A percentile compares a stretch with the other conserved stretches of the same genome.
Evolutionary conservation across 2,329 filamentous ascomycete genomes (phyloP).

Genomic region (Fusarium praegraminearum): DNA sequence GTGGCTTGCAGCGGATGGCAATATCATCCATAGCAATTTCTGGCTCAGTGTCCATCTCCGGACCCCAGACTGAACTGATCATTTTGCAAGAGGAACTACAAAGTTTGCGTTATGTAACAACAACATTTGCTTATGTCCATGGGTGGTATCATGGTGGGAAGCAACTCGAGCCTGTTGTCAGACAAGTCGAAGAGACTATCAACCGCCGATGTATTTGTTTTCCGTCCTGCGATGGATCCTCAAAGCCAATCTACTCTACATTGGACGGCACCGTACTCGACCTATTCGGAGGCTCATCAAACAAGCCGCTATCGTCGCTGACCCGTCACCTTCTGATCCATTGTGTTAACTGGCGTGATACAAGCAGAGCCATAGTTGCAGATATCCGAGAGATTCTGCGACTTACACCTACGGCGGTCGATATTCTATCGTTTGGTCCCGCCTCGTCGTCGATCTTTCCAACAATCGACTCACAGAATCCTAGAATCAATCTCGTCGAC

Average conservation of each 20-base stretch:
- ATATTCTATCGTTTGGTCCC: not conserved
- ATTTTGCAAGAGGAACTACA: not conserved
- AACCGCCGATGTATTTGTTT: not conserved
- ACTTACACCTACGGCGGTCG: not conserved
- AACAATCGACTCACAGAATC: not conserved
- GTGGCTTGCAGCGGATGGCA: not conserved
- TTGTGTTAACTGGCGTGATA: not conserved
- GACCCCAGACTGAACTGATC: not conserved
- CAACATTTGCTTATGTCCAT: conserved; percentile 10
- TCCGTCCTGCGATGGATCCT: not conserved
- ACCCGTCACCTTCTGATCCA: not conserved
- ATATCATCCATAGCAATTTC: not conserved
- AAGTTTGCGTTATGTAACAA: not conserved
- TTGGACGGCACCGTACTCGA: not conserved
- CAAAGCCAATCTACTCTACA: conserved; percentile 3
- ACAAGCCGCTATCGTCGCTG: not conserved
- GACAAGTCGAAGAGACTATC: not conserved
- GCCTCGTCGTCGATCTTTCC: not conserved
- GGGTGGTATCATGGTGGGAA: conserved; percentile 10
- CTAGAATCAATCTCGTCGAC: not conserved
- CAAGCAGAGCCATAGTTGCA: not conserved
- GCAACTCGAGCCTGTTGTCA: not conserved
- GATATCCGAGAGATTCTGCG: not conserved
- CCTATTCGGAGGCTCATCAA: not conserved
- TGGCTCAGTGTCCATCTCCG: conserved; percentile 1